Conservation (phyloP, 2,329 filamentous ascomycete species). For the Penicillium sp. region DNA sequence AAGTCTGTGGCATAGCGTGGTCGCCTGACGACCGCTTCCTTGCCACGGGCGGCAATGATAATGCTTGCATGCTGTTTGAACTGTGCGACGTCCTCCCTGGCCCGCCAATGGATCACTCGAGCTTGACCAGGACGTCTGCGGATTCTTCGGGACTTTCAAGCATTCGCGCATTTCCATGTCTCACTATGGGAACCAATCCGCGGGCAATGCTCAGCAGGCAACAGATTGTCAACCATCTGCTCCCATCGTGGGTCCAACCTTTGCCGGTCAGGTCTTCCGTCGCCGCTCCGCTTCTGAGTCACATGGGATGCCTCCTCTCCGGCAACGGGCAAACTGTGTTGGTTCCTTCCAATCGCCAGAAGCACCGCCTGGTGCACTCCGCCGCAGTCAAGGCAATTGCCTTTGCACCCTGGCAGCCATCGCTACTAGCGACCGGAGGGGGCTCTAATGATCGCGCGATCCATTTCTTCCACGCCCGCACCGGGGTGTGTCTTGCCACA, state of each 20-base stretch:
- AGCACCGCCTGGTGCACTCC: slow-evolving; percentile 71
- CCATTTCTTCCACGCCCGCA: slow-evolving; percentile 86
- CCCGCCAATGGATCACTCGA: slow-evolving; percentile 11
- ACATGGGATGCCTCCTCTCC: slow-evolving; percentile 30
- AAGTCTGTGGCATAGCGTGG: slow-evolving; percentile 92
- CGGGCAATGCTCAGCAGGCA: slow-evolving; percentile 25
- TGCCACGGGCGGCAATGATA: slow-evolving; percentile 90
- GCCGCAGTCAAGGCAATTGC: slow-evolving; percentile 96
- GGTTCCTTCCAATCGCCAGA: slow-evolving; percentile 58
- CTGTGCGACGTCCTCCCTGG: slow-evolving; percentile 53
- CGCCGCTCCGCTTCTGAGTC: slow-evolving; percentile 22
- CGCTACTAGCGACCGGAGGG: slow-evolving; percentile 83
- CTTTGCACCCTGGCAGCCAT: slow-evolving; percentile 91
- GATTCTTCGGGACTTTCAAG: slow-evolving; percentile 11
- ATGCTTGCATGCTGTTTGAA: slow-evolving; percentile 78
- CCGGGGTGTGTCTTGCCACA: slow-evolving; percentile 78
- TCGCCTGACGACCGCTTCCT: slow-evolving; percentile 72
- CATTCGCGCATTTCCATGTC: slow-evolving; percentile 23
- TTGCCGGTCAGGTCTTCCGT: slow-evolving; percentile 17
- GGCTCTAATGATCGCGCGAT: slow-evolving; percentile 94
- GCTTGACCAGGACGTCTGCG: slow-evolving; percentile 8
- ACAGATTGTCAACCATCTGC: slow-evolving; percentile 23
- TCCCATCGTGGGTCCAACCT: slow-evolving; percentile 29
- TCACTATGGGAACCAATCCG: slow-evolving; percentile 18
- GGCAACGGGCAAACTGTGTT: slow-evolving; percentile 44